phyloP scores from a whole-genome alignment of 805 yeast genomes.

The Candida chilensis region DNA sequence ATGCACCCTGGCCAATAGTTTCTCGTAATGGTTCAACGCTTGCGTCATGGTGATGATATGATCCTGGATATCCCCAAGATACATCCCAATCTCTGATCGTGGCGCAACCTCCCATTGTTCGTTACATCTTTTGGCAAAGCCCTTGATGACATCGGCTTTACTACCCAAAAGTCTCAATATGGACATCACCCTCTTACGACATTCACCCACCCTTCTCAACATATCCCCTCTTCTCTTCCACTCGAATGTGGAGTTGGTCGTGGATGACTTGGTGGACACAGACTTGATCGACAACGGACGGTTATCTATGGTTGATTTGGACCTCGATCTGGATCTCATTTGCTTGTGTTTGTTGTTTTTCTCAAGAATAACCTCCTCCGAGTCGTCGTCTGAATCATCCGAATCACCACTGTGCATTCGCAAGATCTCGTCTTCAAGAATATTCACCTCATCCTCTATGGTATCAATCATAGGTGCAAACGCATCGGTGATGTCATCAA shows the following conservation, averaged over 20 bases:
- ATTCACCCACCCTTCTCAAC: slow-evolving; percentile 91
- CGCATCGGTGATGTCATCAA: slow-evolving; percentile 95
- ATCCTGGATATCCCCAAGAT: slow-evolving; percentile 94
- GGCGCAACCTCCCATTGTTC: slow-evolving; percentile 80
- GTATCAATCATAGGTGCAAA: slow-evolving; percentile 95
- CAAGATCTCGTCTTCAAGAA: slow-evolving; percentile 88
- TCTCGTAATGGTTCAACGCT: slow-evolving; percentile 88
- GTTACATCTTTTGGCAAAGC: slow-evolving; percentile 84
- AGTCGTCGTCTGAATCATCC: slow-evolving; percentile 25
- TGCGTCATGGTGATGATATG: slow-evolving; percentile 97
- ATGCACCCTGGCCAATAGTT: slow-evolving; percentile 88
- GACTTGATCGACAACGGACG: slow-evolving; percentile 1
- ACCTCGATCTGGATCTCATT: slow-evolving; percentile 23
- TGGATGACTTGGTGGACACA: slow-evolving; percentile 15
- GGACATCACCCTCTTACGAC: slow-evolving; percentile 91
- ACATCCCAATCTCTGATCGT: slow-evolving; percentile 83
- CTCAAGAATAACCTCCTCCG: neutral
- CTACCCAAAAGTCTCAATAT: slow-evolving; percentile 75
- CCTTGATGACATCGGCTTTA: slow-evolving; percentile 96
- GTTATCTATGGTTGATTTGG: slow-evolving; percentile 27
- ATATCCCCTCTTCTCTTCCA: slow-evolving; percentile 94
- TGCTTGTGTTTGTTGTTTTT: slow-evolving; percentile 3
- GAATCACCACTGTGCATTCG: slow-evolving; percentile 68
- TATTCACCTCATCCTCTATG: slow-evolving; percentile 88
- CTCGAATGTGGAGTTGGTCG: slow-evolving; percentile 38